These are phyloP conservation scores for Sphenostylis stenocarpa DNA, from an alignment of 306 rosid genomes.

Conservation along the genomic window DNA sequence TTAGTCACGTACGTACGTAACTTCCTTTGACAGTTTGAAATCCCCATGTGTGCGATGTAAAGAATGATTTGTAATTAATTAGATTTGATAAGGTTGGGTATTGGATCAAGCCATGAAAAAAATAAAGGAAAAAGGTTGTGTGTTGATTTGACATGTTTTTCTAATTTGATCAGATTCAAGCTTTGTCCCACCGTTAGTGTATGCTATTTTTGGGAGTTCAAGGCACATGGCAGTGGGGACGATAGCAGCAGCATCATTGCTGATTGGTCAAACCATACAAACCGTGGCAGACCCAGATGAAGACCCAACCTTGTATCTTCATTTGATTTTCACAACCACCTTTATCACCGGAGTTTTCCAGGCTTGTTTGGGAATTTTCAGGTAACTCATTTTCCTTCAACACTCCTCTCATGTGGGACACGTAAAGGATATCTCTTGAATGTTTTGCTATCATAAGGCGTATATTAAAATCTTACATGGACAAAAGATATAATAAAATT, in stretches of 20 bases:
- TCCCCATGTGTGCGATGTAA: too few relatives aligned
- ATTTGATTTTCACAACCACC: slow-evolving; percentile 64
- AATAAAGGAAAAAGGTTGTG: not conserved
- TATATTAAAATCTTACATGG: too few relatives aligned
- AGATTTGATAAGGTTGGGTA: too few relatives aligned
- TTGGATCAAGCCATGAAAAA: too few relatives aligned
- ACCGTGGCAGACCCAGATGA: slow-evolving; percentile 33
- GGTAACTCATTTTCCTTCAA: slow-evolving; percentile 47
- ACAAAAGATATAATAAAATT: too few relatives aligned
- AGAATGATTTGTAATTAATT: too few relatives aligned
- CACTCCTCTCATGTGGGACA: not conserved
- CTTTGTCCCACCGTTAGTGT: slow-evolving; percentile 77
- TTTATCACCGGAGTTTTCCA: slow-evolving; percentile 71
- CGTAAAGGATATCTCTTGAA: too few relatives aligned
- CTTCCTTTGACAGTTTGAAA: not conserved
- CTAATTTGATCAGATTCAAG: slow-evolving; percentile 58
- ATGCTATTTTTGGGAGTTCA: slow-evolving; percentile 75
- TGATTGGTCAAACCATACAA: slow-evolving; percentile 45
- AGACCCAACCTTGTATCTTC: slow-evolving; percentile 55
- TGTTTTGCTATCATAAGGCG: too few relatives aligned
- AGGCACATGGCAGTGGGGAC: slow-evolving; percentile 92
- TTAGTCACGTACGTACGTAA: not conserved
- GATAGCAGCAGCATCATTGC: slow-evolving; percentile 75
- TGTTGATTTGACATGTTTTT: not conserved
- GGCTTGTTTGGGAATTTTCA: slow-evolving; percentile 57